phyloP scores from a whole-genome alignment of 345 rosid species.

The Rhodamnia argentea region DNA sequence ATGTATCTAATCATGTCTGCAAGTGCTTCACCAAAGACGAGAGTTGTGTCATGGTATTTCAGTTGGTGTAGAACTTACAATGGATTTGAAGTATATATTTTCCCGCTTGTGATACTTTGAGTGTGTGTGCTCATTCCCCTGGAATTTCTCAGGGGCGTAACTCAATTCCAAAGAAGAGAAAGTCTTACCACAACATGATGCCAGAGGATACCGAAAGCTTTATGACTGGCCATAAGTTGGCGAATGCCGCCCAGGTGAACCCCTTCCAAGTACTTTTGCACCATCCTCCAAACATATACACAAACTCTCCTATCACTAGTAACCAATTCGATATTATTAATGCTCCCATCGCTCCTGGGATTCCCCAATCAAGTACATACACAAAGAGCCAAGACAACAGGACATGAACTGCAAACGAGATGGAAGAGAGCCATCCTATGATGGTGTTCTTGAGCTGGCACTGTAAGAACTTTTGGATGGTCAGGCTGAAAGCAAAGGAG shows the following conservation, averaged over 20 bases:
- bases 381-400: conserved; percentile 14
- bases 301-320: conserved; percentile 12
- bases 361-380: conserved; percentile 7
- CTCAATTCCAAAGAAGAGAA: background rate
- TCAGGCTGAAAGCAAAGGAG: background rate
- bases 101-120: background rate
- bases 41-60: background rate
- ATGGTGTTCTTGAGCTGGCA: conserved; percentile 6
- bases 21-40: background rate
- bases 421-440: conserved; percentile 1
- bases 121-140: background rate
- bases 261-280: conserved; percentile 18
- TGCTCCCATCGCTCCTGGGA: conserved; percentile 19
- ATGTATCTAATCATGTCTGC: background rate
- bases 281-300: conserved; percentile 25
- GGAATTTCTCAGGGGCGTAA: background rate
- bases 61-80: background rate
- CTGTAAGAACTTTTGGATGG: conserved; percentile 8
- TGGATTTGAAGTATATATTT: background rate
- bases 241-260: conserved; percentile 13
- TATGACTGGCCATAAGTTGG: conserved; percentile 12
- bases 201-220: conserved; percentile 42
- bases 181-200: conserved; percentile 45
- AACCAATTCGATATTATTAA: conserved; percentile 10
- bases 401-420: conserved; percentile 1